phyloP scores from a whole-genome alignment of 1,284 basidiomycete species.

The Irpex rosettiformis region DNA sequence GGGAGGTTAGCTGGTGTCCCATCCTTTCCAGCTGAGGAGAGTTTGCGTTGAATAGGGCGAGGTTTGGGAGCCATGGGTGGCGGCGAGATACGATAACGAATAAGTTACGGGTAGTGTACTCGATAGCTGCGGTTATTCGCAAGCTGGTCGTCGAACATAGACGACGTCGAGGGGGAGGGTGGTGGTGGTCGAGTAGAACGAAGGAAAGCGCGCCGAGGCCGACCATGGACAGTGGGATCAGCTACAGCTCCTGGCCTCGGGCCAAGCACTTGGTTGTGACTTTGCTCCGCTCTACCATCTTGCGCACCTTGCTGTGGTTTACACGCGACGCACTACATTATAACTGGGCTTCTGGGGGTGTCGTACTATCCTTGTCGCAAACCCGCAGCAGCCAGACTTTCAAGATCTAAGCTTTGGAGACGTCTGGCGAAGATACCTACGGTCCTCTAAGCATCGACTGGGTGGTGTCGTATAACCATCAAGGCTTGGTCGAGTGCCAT shows the following conservation, averaged over 20 bases:
- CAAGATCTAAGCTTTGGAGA: no score
- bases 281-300: background rate
- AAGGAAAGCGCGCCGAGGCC: background rate
- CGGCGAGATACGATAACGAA: conserved; percentile 2
- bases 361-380: background rate
- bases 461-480: background rate
- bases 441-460: background rate
- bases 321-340: background rate
- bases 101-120: no score
- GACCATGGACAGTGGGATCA: background rate
- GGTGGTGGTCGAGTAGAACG: background rate
- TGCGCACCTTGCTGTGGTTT: background rate
- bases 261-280: background rate
- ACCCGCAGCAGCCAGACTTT: background rate
- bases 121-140: no score
- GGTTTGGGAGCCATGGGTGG: conserved; percentile 28
- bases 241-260: background rate
- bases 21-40: conserved; percentile 22
- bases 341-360: background rate
- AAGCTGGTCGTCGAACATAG: no score
- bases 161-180: no score
- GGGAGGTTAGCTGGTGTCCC: conserved; percentile 15
- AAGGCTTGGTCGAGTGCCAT: background rate
- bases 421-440: background rate
- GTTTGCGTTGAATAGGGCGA: conserved; percentile 21